Conservation (phyloP, 2,329 filamentous ascomycete species). For the Ascochyta fabae region DNA sequence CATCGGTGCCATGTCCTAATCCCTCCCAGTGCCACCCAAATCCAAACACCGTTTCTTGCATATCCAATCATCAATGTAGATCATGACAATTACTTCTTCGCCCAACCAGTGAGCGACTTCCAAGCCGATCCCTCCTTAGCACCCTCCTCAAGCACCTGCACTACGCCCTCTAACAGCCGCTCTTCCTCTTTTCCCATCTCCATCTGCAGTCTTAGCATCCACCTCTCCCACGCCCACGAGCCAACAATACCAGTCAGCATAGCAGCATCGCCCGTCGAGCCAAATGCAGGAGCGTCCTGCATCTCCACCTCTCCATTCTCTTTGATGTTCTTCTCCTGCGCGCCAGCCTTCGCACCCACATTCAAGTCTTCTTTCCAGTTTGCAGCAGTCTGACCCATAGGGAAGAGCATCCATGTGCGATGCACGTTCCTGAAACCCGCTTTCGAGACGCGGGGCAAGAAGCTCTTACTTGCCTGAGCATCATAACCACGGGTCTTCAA, state of each 20-base stretch:
- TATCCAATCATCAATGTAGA: constrained; percentile 9
- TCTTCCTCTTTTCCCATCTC: constrained; percentile 75
- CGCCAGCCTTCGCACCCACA: constrained; percentile 39
- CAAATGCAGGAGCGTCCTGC: constrained; percentile 37
- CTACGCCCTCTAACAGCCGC: constrained; percentile 62
- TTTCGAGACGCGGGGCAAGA: constrained; percentile 74
- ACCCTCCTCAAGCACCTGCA: constrained; percentile 65
- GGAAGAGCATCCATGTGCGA: constrained; percentile 87
- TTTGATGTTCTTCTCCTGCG: constrained; percentile 47
- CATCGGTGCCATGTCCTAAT: constrained; percentile 6
- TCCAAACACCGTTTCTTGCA: constrained; percentile 28
- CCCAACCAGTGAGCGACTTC: constrained; percentile 64
- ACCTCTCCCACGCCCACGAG: constrained; percentile 93
- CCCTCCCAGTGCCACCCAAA: constrained; percentile 1
- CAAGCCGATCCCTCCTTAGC: constrained; percentile 64
- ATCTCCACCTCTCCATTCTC: constrained; percentile 43
- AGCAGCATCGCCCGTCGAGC: constrained; percentile 70
- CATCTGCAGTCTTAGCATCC: constrained; percentile 86
- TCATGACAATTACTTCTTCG: constrained; percentile 42
- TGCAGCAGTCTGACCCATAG: constrained; percentile 67
- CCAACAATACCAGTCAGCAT: constrained; percentile 82
- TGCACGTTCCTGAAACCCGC: constrained; percentile 82
- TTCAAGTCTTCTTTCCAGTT: constrained; percentile 48
- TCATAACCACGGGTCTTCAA: constrained; percentile 92
- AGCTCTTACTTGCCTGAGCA: constrained; percentile 79